These are phyloP conservation scores for Lactifluus pinguis DNA, from an alignment of 768 basidiomycete species.

Conservation along the genomic window DNA sequence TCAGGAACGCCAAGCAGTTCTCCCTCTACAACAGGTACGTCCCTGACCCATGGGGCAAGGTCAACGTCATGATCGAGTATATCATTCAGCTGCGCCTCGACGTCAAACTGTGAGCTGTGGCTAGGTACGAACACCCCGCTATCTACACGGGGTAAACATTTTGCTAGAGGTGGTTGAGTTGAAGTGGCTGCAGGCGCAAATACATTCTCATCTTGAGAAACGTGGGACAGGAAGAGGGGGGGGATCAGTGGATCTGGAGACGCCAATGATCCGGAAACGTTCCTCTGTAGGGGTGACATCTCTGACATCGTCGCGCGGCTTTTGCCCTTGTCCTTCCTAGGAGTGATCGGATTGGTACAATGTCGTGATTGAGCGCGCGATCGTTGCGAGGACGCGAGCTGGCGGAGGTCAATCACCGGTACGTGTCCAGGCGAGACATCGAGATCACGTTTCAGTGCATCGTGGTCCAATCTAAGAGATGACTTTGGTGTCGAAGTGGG, in stretches of 20 bases:
- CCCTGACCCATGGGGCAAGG: slow-evolving; percentile 43
- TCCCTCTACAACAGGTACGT: slow-evolving; percentile 29
- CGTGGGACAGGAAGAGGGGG: slow-evolving; percentile 24
- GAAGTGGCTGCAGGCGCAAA: slow-evolving; percentile 33
- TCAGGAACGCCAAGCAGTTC: slow-evolving; percentile 4
- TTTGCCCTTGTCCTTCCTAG: not conserved
- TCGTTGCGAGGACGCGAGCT: slow-evolving; percentile 37
- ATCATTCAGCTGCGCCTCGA: slow-evolving; percentile 45
- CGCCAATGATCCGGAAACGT: slow-evolving; percentile 24
- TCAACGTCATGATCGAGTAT: slow-evolving; percentile 52
- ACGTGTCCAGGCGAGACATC: slow-evolving; percentile 22
- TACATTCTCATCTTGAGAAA: slow-evolving; percentile 28
- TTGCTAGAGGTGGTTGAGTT: slow-evolving; percentile 26
- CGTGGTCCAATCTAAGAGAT: not conserved
- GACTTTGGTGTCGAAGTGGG: not conserved
- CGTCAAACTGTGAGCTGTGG: slow-evolving; percentile 51
- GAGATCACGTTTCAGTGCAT: slow-evolving; percentile 21
- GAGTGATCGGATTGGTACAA: slow-evolving; percentile 12
- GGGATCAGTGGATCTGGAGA: slow-evolving; percentile 21
- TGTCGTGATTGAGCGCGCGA: slow-evolving; percentile 27
- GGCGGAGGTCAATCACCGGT: slow-evolving; percentile 33
- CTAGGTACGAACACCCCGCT: slow-evolving; percentile 27
- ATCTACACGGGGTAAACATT: not conserved
- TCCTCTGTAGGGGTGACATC: slow-evolving; percentile 29
- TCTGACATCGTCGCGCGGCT: slow-evolving; percentile 3